A percentile compares a stretch with the other conserved stretches of the same genome.
Evolutionary conservation across 441 rosid species (phyloP).

Genomic region (Raphanus hybrid): DNA sequence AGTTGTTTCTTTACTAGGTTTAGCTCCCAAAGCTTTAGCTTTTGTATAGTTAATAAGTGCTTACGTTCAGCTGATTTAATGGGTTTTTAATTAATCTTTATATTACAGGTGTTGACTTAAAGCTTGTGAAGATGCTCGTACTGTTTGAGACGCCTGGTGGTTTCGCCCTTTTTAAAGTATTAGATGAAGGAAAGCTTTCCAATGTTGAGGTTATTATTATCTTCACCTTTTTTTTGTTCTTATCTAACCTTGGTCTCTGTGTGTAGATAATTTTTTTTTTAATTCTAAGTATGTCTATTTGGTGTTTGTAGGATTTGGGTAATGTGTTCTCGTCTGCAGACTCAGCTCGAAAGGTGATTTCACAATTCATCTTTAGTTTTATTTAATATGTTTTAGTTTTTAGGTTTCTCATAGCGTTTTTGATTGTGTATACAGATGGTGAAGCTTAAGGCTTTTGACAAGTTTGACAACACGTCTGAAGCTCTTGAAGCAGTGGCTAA

Average conservation of each 20-base stretch:
- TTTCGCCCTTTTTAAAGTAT: constrained; percentile 84
- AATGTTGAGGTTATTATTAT: constrained; percentile 68
- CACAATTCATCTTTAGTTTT: neutral
- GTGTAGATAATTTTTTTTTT: neutral
- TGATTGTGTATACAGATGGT: constrained; percentile 50
- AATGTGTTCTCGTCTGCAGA: constrained; percentile 13
- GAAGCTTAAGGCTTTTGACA: constrained; percentile 76
- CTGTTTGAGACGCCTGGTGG: constrained; percentile 89
- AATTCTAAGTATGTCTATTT: neutral
- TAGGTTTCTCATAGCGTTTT: neutral
- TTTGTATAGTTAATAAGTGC: neutral
- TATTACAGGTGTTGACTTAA: constrained; percentile 12
- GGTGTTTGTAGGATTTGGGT: constrained; percentile 14
- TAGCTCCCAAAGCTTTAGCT: neutral
- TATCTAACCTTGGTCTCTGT: neutral
- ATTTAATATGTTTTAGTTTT: neutral
- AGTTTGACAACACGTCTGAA: constrained; percentile 83
- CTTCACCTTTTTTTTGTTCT: neutral
- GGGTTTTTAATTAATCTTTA: neutral
- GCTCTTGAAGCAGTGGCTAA: constrained; percentile 77
- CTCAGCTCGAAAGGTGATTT: neutral
- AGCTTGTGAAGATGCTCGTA: constrained; percentile 60
- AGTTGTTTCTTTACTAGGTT: constrained; percentile 7
- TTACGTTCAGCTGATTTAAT: neutral
- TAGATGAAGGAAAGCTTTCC: constrained; percentile 84